Conservation (phyloP, 495 filamentous ascomycete genomes). For the Penicillium psychrofluorescens region DNA sequence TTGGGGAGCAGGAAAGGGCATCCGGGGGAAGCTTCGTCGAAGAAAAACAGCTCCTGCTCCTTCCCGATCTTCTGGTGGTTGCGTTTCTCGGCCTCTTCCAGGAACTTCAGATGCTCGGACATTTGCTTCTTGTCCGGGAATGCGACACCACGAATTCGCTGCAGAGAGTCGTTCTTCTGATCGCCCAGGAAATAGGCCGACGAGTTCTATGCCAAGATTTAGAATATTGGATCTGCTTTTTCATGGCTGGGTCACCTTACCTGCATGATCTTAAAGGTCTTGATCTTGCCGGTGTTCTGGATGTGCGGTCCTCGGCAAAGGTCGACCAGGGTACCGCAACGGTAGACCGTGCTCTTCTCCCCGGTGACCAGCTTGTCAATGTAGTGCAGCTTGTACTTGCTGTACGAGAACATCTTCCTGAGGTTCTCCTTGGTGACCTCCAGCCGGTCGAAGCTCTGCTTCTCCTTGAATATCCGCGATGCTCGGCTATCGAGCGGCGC, state of each 20-base stretch:
- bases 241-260: slow-evolving; percentile 19
- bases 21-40: slow-evolving; percentile 84
- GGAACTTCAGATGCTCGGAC: slow-evolving; percentile 80
- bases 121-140: slow-evolving; percentile 96
- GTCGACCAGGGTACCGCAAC: slow-evolving; percentile 75
- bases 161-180: slow-evolving; percentile 83
- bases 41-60: slow-evolving; percentile 96
- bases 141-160: slow-evolving; percentile 91
- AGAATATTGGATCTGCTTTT: too few species aligned
- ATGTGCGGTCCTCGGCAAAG: slow-evolving; percentile 80
- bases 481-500: slow-evolving; percentile 70
- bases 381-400: slow-evolving; percentile 93
- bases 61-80: slow-evolving; percentile 86
- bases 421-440: slow-evolving; percentile 83
- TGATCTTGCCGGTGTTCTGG: slow-evolving; percentile 84
- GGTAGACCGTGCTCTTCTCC: slow-evolving; percentile 87
- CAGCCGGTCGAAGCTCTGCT: slow-evolving; percentile 89
- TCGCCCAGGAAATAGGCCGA: slow-evolving; percentile 96
- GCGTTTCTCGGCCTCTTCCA: slow-evolving; percentile 93
- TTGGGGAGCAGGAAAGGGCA: slow-evolving; percentile 92
- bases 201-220: slow-evolving; percentile 55
- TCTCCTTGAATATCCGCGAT: slow-evolving; percentile 81
- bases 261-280: slow-evolving; percentile 88
- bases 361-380: slow-evolving; percentile 92
- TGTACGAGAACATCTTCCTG: slow-evolving; percentile 92